Conservation (phyloP, 140 eudicot species). For the Anethum foeniculum region DNA sequence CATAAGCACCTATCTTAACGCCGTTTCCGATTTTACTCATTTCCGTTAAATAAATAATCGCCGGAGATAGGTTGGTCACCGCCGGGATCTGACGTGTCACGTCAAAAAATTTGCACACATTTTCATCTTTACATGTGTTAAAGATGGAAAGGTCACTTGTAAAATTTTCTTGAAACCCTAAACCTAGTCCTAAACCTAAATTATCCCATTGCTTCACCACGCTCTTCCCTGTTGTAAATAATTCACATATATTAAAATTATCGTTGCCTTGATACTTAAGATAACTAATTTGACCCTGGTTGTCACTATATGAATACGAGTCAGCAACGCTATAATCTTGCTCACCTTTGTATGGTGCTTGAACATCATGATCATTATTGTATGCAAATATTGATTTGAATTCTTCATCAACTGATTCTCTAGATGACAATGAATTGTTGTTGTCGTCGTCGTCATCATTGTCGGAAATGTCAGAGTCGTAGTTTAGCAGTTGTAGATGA, state of each 20-base stretch:
- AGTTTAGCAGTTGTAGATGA: slow-evolving; percentile 17
- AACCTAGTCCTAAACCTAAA: slow-evolving; percentile 48
- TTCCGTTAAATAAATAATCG: slow-evolving; percentile 42
- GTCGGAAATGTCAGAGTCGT: slow-evolving; percentile 45
- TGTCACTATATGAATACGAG: slow-evolving; percentile 6
- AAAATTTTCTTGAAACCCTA: slow-evolving; percentile 43
- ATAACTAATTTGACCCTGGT: background rate
- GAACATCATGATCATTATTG: background rate
- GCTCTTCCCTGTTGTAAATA: slow-evolving; percentile 45
- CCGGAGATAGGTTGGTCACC: slow-evolving; percentile 17
- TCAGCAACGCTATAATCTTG: slow-evolving; percentile 49
- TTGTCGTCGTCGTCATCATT: background rate
- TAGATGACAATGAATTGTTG: slow-evolving; percentile 36
- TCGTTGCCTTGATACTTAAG: background rate
- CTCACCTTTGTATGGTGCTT: slow-evolving; percentile 5
- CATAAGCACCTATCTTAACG: slow-evolving; percentile 40
- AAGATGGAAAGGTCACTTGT: slow-evolving; percentile 29
- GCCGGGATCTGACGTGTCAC: slow-evolving; percentile 18
- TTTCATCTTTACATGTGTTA: slow-evolving; percentile 35
- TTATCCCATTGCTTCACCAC: slow-evolving; percentile 89
- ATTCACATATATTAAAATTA: slow-evolving; percentile 30
- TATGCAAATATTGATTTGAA: slow-evolving; percentile 17
- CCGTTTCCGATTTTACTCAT: slow-evolving; percentile 14
- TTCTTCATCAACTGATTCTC: slow-evolving; percentile 31
- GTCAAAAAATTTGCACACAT: slow-evolving; percentile 19